These are phyloP conservation scores for Brassica nigra DNA, from an alignment of 345 rosid species.

Conservation along the genomic window DNA sequence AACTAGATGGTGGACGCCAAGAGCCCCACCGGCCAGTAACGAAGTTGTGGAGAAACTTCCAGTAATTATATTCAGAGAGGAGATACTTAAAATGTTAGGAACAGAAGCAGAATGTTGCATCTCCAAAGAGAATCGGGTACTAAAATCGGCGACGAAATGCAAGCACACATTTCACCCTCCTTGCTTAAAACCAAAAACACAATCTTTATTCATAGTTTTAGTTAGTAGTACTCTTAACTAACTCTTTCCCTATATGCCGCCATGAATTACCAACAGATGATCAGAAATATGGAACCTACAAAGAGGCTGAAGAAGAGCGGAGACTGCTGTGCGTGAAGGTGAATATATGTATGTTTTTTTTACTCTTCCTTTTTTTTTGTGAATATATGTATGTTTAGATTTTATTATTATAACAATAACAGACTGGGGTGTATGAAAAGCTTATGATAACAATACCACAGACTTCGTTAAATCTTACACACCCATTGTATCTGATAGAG, in stretches of 20 bases:
- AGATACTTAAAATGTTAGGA: constrained; percentile 62
- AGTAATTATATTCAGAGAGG: constrained; percentile 53
- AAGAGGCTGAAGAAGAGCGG: constrained; percentile 90
- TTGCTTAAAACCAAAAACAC: constrained; percentile 48
- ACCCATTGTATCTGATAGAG: background rate
- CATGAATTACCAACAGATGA: constrained; percentile 87
- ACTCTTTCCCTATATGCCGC: constrained; percentile 97
- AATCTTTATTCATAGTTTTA: background rate
- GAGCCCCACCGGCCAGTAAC: constrained; percentile 93
- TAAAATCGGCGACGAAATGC: constrained; percentile 71
- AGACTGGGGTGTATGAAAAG: background rate
- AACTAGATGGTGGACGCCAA: constrained; percentile 49
- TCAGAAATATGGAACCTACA: constrained; percentile 81
- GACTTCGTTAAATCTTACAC: background rate
- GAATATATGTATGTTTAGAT: constrained; percentile 68
- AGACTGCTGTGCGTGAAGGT: constrained; percentile 84
- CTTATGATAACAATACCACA: background rate
- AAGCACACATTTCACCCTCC: constrained; percentile 90
- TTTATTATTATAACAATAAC: too few relatives aligned
- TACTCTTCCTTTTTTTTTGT: constrained; percentile 11
- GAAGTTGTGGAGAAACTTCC: constrained; percentile 92
- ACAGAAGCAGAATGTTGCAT: constrained; percentile 79
- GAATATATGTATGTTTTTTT: constrained; percentile 79
- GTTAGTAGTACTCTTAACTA: constrained; percentile 21
- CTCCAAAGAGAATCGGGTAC: constrained; percentile 72